These are phyloP conservation scores for Echeveria elegans DNA, from an alignment of 164 flowering plant genomes.

Conservation along the genomic window DNA sequence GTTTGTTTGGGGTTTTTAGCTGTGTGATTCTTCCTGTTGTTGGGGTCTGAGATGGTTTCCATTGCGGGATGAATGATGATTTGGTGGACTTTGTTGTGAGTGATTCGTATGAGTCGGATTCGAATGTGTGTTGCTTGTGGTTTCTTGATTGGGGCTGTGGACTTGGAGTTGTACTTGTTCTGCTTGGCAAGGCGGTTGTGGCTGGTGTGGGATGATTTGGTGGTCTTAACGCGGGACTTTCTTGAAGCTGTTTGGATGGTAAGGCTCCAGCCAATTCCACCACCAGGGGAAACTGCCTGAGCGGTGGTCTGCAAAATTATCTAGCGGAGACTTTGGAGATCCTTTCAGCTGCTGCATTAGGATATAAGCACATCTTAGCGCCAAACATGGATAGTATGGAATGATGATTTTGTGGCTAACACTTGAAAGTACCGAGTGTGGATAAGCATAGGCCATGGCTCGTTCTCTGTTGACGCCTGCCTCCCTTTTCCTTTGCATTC, in stretches of 20 bases:
- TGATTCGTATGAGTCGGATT: slow-evolving; percentile 30
- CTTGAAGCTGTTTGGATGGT: slow-evolving; percentile 26
- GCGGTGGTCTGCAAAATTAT: slow-evolving; percentile 30
- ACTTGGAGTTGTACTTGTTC: slow-evolving; percentile 15
- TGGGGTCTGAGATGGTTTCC: slow-evolving; percentile 21
- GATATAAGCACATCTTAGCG: not conserved
- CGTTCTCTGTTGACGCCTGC: slow-evolving; percentile 80
- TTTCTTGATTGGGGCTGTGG: slow-evolving; percentile 32
- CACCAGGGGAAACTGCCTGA: slow-evolving; percentile 74
- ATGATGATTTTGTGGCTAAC: not conserved
- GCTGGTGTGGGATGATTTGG: slow-evolving; percentile 32
- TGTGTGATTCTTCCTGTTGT: slow-evolving; percentile 12
- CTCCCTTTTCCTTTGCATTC: slow-evolving; percentile 64
- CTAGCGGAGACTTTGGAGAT: slow-evolving; percentile 1
- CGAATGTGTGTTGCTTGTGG: slow-evolving; percentile 23
- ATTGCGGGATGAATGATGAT: slow-evolving; percentile 32
- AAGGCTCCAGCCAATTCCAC: slow-evolving; percentile 89
- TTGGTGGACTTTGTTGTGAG: slow-evolving; percentile 60
- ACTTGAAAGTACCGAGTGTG: slow-evolving; percentile 56
- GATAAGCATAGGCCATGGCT: slow-evolving; percentile 81
- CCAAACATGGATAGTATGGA: not conserved
- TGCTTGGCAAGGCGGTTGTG: slow-evolving; percentile 24
- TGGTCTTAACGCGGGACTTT: slow-evolving; percentile 29
- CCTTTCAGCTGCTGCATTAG: not conserved
- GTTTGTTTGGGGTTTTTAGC: slow-evolving; percentile 6